Evolutionary conservation across 2,329 filamentous ascomycete genomes (phyloP), one percentile per base, ranked within the genome.

Genomic region (Sporothrix curviconia): DNA sequence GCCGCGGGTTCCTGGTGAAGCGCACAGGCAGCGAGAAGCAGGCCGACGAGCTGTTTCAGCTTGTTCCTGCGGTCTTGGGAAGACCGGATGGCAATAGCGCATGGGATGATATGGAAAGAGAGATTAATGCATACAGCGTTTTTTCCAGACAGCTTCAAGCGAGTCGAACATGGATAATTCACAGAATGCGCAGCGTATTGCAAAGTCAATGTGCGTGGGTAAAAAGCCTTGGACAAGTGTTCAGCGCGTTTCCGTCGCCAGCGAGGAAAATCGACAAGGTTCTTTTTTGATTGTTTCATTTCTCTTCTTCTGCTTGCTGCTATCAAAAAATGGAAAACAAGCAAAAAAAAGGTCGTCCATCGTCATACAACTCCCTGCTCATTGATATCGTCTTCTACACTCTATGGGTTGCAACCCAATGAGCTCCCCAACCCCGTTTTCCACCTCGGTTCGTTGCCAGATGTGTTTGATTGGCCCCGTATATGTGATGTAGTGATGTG

Each of bases 1-100:
- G 62, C 84, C n/a, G 84, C 67, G 87, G 82, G 0, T 97, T 92
- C 71, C 69, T 99, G 69, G 74, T 84, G 67, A 88, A 92, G 75
- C 82, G 90, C 69, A 73, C 96, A 65, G 84, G 87, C 71, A 87
- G 95, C 68, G 84, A 83, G 66, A 72, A 72, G 57, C 71, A 78
- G 67, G 89, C 87, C 1, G 81, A 82, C 63, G 81, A 84, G 65
- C 70, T 92, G 65, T 79, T 80, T 36, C n/a, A 74, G 70, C 5
- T 69, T 88, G 22, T 96, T 96, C 68, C 86, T 81, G 71, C 75
- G 75, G 44, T 86, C 86, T 43, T 94, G 88, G 86, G 78, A 83
- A 64, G 74, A 74, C 56, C 53, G 60, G 19, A 57, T 59, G 60
- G n/a, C 28, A 51, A 60, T 34, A 40, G 12, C 28, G n/a, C n/a